Evolutionary conservation across 306 rosid species (phyloP), one percentile per base, ranked within the genome.

Genomic region (Medicago lupulina): DNA sequence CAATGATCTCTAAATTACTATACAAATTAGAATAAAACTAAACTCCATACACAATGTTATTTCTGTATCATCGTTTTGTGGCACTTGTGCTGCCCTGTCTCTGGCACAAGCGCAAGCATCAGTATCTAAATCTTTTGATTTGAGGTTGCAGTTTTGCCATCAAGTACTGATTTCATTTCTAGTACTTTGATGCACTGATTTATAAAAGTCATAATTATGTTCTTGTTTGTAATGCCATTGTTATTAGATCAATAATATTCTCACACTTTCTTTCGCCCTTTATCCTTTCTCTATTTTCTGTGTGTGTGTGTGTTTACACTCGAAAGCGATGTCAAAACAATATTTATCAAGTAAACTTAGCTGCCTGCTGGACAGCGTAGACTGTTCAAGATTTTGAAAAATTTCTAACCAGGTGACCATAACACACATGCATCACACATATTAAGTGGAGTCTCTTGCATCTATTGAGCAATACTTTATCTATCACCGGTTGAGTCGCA

Each of bases 11-110:
- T 58, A 25, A 28, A 38, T 51, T 67, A 73, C 63, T n/a, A 49
- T 62, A 47, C 58, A 63, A 70, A 74, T 50, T 23, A 18, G 76
- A 81, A 74, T 65, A 62, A 78, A 60, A 83, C 80, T 43, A 28
- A 28, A 28, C 31, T 28, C 21, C 54, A 23, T 47, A 55, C 49
- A 85, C 88, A 51, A 58, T 70, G 54, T 50, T 71, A 65, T 59
- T 76, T 67, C 23, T 57, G 60, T 83, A 19, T 16, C 76, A 18
- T 66, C 70, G 65, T 78, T 57, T 57, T 39, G 23, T 25, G 70
- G 74, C 76, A 81, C 38, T 73, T 73, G 67, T 62, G 69, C 77
- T 50, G 40, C 80, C 55, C 19, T 17, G 16, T 28, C 40, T 64
- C 39, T 60, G 76, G 78, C 74, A 40, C 63, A 60, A 60, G 75